phyloP scores from a whole-genome alignment of 768 basidiomycete species.

The Obba rivulosa region DNA sequence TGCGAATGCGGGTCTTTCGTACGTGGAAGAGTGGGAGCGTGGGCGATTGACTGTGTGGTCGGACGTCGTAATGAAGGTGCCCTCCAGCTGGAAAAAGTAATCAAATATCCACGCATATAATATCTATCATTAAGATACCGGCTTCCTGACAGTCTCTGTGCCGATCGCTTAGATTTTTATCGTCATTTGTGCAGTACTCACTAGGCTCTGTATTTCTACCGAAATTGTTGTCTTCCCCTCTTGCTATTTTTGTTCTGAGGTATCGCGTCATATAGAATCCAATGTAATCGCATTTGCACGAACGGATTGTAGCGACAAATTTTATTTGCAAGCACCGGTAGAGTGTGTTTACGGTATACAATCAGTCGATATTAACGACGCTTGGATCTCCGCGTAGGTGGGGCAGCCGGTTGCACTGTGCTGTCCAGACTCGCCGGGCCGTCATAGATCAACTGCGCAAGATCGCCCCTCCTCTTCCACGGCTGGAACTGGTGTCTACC shows the following conservation, averaged over 20 bases:
- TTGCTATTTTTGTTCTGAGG: not conserved
- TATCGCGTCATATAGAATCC: too few species aligned
- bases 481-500: conserved; percentile 33
- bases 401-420: not conserved
- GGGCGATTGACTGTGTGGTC: conserved; percentile 70
- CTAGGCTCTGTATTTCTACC: not conserved
- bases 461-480: conserved; percentile 41
- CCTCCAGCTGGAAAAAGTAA: conserved; percentile 65
- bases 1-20: conserved; percentile 58
- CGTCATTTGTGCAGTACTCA: not conserved
- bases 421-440: not conserved
- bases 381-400: too few species aligned
- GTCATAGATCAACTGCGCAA: not conserved
- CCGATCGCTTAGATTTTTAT: too few species aligned
- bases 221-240: not conserved
- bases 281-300: too few species aligned
- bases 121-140: not conserved
- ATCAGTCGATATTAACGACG: too few species aligned
- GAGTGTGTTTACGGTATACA: too few species aligned
- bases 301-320: too few species aligned
- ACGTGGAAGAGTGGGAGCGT: conserved; percentile 71
- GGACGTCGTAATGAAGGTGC: conserved; percentile 60
- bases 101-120: not conserved
- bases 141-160: too few species aligned
- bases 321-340: too few species aligned